Evolutionary conservation across 768 basidiomycete species (phyloP).

Genomic region (Lactarius sanguifluus): DNA sequence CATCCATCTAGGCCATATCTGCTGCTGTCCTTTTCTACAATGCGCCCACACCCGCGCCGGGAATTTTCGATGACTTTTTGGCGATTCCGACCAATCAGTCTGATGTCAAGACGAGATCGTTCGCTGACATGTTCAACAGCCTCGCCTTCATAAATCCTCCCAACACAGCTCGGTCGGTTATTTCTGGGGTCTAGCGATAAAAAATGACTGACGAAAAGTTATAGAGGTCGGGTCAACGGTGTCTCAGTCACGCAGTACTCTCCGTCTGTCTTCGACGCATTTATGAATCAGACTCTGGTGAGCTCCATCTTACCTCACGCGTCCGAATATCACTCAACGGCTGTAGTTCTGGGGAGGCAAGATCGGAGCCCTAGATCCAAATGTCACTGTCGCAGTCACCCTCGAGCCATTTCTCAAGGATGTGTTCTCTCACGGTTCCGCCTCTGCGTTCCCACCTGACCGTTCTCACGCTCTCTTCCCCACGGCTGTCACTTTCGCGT

Average conservation of each 20-base stretch:
- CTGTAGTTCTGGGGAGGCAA: slow-evolving; percentile 1
- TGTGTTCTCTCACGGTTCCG: neutral
- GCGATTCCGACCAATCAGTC: slow-evolving; percentile 13
- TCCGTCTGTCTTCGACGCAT: neutral
- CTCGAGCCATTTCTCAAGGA: neutral
- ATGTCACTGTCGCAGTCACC: neutral
- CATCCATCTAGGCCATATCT: neutral
- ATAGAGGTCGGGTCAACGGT: neutral
- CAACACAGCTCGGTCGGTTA: neutral
- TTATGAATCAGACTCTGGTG: neutral
- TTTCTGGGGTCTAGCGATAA: neutral
- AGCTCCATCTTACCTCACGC: neutral
- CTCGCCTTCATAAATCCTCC: neutral
- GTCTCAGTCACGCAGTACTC: neutral
- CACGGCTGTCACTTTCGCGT: neutral
- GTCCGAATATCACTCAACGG: too few species aligned
- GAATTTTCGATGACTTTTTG: slow-evolving; percentile 29
- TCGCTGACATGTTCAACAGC: neutral
- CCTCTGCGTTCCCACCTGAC: neutral
- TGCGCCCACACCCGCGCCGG: neutral
- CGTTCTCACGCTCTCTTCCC: neutral
- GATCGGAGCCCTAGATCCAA: neutral
- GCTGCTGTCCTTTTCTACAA: neutral
- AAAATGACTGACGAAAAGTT: neutral
- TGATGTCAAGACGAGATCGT: slow-evolving; percentile 5